These are phyloP conservation scores for Epichloe hybrida DNA, from an alignment of 2,329 filamentous ascomycete species.

Conservation along the genomic window DNA sequence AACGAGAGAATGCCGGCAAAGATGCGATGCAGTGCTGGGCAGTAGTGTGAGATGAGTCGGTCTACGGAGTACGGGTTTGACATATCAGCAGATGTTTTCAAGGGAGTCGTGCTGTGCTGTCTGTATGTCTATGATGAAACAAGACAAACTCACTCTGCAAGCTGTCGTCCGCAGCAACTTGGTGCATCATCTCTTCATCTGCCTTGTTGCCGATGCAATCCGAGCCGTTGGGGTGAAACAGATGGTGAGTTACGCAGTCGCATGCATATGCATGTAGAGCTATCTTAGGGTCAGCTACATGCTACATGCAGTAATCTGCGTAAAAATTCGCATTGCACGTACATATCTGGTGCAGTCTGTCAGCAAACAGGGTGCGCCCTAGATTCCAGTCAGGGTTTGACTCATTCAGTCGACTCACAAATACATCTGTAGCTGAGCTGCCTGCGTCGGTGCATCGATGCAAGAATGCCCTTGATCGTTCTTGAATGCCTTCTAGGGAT, in stretches of 20 bases:
- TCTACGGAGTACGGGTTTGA: constrained; percentile 24
- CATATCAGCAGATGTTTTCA: not conserved
- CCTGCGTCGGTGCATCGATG: constrained; percentile 33
- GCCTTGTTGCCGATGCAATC: constrained; percentile 39
- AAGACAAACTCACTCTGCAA: constrained; percentile 38
- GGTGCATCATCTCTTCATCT: constrained; percentile 55
- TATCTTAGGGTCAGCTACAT: constrained; percentile 5
- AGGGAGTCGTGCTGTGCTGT: not conserved
- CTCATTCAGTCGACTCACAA: constrained; percentile 30
- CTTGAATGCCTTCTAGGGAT: constrained; percentile 42
- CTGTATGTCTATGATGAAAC: not conserved
- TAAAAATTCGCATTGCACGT: not conserved
- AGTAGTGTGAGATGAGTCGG: constrained; percentile 45
- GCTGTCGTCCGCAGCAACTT: constrained; percentile 54
- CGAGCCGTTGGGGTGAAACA: constrained; percentile 54
- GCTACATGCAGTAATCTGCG: not conserved
- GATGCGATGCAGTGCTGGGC: constrained; percentile 35
- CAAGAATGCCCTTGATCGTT: constrained; percentile 42
- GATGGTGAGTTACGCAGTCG: constrained; percentile 54
- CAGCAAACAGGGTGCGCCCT: not conserved
- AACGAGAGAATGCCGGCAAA: constrained; percentile 31
- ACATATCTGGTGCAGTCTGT: constrained; percentile 1
- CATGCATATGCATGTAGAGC: constrained; percentile 53
- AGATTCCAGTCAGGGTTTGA: not conserved
- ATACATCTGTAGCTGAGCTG: constrained; percentile 32